These are phyloP conservation scores for Aphanoascus verrucosus DNA, from an alignment of 2,329 filamentous ascomycete genomes.

Conservation along the genomic window DNA sequence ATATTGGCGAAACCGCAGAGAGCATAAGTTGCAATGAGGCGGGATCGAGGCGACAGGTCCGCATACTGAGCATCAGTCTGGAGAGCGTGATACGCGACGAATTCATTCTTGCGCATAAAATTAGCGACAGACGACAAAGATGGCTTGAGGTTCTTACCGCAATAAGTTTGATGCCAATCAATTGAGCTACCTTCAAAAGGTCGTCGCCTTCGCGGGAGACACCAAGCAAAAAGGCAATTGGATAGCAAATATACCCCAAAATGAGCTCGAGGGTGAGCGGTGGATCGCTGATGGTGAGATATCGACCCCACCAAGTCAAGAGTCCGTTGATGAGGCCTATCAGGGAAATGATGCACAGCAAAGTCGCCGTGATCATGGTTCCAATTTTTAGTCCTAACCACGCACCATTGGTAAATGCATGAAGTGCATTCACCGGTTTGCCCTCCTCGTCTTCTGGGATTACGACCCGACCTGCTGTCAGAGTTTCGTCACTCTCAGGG, in stretches of 20 bases:
- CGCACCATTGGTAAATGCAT: conserved; percentile 74
- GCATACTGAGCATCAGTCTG: conserved; percentile 44
- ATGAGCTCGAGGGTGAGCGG: conserved; percentile 65
- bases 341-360: conserved; percentile 75
- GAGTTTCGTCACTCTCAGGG: conserved; percentile 74
- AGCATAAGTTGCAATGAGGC: conserved; percentile 75
- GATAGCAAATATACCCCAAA: conserved; percentile 66
- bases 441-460: conserved; percentile 62
- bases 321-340: conserved; percentile 65
- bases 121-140: conserved; percentile 13
- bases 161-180: conserved; percentile 79
- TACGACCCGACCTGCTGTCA: conserved; percentile 71
- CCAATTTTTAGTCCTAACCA: conserved; percentile 82
- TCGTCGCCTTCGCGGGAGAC: conserved; percentile 53
- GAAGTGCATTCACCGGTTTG: conserved; percentile 65
- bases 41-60: conserved; percentile 56
- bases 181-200: conserved; percentile 59
- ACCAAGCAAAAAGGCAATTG: conserved; percentile 69
- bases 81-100: conserved; percentile 57
- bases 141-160: conserved; percentile 40
- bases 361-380: conserved; percentile 65
- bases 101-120: conserved; percentile 54
- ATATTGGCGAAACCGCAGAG: conserved; percentile 78
- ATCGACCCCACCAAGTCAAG: conserved; percentile 73
- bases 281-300: conserved; percentile 60